Conservation (phyloP, 106 monocot genomes). For the Narthecium ossifragum region DNA sequence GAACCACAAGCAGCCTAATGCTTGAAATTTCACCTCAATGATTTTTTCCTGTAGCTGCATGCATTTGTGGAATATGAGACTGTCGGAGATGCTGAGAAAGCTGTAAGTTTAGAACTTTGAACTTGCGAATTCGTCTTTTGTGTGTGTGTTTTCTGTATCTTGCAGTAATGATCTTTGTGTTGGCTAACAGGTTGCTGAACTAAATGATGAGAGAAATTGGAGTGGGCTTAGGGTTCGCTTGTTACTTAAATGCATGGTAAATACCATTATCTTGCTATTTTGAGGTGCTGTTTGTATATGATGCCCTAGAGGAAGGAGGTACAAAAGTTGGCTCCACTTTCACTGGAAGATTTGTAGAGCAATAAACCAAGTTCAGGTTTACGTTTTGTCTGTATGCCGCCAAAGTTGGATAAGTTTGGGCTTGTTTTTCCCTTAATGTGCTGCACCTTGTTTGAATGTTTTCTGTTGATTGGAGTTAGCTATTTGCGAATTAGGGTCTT, state of each 20-base stretch:
- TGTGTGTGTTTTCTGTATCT: background rate
- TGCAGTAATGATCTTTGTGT: background rate
- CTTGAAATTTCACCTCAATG: background rate
- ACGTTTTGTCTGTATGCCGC: background rate
- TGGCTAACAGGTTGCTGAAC: conserved; percentile 48
- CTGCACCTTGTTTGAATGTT: background rate
- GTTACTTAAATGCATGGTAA: conserved; percentile 76
- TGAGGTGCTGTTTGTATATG: background rate
- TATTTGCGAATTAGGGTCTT: background rate
- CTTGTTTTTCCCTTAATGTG: background rate
- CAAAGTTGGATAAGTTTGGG: background rate
- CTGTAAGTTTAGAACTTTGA: conserved; percentile 46
- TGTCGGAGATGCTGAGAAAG: conserved; percentile 79
- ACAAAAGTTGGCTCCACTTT: background rate
- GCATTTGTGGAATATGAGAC: conserved; percentile 98
- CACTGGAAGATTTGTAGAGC: background rate
- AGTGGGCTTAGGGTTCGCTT: conserved; percentile 86
- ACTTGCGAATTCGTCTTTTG: background rate
- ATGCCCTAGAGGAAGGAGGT: background rate
- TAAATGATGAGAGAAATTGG: conserved; percentile 90
- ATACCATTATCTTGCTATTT: background rate
- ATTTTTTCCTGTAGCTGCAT: conserved; percentile 54
- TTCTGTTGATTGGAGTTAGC: background rate
- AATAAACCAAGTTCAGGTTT: background rate
- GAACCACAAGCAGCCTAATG: background rate